Conservation (phyloP, 768 basidiomycete species). For the Kwoniella dejecticola region DNA sequence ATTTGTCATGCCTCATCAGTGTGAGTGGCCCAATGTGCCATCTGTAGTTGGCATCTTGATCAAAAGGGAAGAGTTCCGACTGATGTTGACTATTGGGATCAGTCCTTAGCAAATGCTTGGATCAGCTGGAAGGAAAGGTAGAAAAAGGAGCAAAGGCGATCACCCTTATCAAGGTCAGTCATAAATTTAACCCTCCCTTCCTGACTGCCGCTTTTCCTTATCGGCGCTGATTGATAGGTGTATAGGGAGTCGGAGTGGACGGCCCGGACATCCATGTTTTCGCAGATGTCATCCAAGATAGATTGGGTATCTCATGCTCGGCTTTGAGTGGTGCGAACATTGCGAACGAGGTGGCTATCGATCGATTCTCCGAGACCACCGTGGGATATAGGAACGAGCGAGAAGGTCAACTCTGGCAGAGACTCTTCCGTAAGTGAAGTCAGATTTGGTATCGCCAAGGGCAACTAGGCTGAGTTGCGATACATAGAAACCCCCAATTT, state of each 20-base stretch:
- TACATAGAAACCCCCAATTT: slow-evolving; percentile 56
- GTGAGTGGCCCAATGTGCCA: slow-evolving; percentile 40
- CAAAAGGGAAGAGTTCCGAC: too few relatives aligned
- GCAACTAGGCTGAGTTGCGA: too few relatives aligned
- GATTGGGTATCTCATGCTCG: slow-evolving; percentile 57
- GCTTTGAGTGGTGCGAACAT: slow-evolving; percentile 61
- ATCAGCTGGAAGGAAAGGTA: slow-evolving; percentile 57
- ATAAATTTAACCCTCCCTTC: neutral
- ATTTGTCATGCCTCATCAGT: slow-evolving; percentile 61
- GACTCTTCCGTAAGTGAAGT: slow-evolving; percentile 54
- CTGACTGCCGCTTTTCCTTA: too few relatives aligned
- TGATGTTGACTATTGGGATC: neutral
- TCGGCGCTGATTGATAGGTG: too few relatives aligned
- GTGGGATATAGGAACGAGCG: slow-evolving; percentile 58
- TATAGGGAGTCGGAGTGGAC: slow-evolving; percentile 59
- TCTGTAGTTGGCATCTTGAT: too few relatives aligned
- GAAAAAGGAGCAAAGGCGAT: slow-evolving; percentile 55
- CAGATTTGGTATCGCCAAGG: too few relatives aligned
- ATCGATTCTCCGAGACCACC: slow-evolving; percentile 60
- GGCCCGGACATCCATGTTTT: slow-evolving; percentile 58
- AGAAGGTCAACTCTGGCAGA: slow-evolving; percentile 58
- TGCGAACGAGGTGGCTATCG: slow-evolving; percentile 59
- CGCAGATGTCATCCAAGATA: slow-evolving; percentile 57
- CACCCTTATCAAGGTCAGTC: slow-evolving; percentile 58
- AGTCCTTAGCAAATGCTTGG: slow-evolving; percentile 57